These are phyloP conservation scores for Fusarium mundagurra DNA, from an alignment of 2,329 filamentous ascomycete genomes.

Conservation along the genomic window DNA sequence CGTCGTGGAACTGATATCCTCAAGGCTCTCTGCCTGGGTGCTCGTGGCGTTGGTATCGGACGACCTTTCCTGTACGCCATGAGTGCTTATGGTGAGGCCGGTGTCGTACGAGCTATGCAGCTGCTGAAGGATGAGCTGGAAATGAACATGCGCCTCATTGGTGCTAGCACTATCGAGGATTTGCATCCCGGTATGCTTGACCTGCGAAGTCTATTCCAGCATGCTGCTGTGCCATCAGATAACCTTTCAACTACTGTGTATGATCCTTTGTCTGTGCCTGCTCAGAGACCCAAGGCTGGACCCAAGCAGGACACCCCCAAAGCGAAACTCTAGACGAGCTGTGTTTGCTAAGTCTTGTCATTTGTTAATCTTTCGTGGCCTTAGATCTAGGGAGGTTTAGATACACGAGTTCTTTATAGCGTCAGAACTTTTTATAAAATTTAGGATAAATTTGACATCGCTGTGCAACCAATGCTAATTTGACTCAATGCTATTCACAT, in stretches of 20 bases:
- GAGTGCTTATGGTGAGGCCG: conserved; percentile 86
- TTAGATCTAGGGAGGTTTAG: conserved; percentile 34
- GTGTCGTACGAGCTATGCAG: conserved; percentile 93
- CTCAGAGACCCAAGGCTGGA: conserved; percentile 57
- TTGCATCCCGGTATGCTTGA: conserved; percentile 86
- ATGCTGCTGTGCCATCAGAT: conserved; percentile 62
- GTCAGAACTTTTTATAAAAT: conserved; percentile 8
- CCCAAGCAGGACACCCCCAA: conserved; percentile 11
- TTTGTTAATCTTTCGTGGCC: not conserved
- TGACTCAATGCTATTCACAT: not conserved
- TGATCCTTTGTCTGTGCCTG: conserved; percentile 62
- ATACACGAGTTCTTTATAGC: conserved; percentile 25
- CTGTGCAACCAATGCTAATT: conserved; percentile 19
- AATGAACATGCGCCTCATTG: conserved; percentile 98
- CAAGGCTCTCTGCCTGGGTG: conserved; percentile 93
- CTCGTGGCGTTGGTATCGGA: conserved; percentile 91
- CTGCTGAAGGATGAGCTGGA: conserved; percentile 95
- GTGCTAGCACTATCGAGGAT: conserved; percentile 77
- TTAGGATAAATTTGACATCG: conserved; percentile 6
- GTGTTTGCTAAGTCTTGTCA: not conserved
- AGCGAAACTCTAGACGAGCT: conserved; percentile 58
- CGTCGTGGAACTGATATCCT: conserved; percentile 92
- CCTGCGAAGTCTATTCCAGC: conserved; percentile 70
- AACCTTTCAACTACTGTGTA: conserved; percentile 61
- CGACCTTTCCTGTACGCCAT: conserved; percentile 96